phyloP scores from a whole-genome alignment of 2,329 filamentous ascomycete species.

The Orbilia javanica region DNA sequence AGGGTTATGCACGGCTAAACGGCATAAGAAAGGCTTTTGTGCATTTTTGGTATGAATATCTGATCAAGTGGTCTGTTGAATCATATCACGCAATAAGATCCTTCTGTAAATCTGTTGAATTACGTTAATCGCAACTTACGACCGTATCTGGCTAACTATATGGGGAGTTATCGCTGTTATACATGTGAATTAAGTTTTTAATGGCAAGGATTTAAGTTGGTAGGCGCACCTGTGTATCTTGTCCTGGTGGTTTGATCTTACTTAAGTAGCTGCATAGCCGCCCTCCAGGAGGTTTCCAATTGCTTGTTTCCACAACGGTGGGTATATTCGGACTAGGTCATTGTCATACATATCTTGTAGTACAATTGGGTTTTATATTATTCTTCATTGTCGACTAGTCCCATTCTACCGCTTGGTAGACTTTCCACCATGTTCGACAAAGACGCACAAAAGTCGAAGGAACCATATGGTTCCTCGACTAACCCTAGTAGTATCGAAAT shows the following conservation, averaged over 20 bases:
- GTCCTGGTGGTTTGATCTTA: constrained; percentile 10
- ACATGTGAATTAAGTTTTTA: background rate
- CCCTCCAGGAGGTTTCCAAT: background rate
- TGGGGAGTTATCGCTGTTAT: constrained; percentile 4
- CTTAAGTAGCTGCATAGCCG: constrained; percentile 40
- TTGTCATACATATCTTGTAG: constrained; percentile 23
- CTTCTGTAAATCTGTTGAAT: constrained; percentile 5
- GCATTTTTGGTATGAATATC: background rate
- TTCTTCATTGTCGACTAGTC: background rate
- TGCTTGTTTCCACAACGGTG: constrained; percentile 2
- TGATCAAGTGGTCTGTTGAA: constrained; percentile 26
- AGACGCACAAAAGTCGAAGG: constrained; percentile 22
- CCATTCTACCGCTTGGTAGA: background rate
- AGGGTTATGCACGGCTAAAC: constrained; percentile 44
- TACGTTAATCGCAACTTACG: constrained; percentile 1
- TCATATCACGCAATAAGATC: constrained; percentile 50
- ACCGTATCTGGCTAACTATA: background rate
- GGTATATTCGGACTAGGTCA: background rate
- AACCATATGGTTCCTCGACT: constrained; percentile 28
- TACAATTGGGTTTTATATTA: background rate
- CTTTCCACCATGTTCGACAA: constrained; percentile 25
- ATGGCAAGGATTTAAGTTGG: background rate
- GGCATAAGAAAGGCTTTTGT: constrained; percentile 14
- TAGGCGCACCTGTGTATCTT: background rate
- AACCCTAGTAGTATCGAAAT: constrained; percentile 28